Base-by-base conservation (phyloP, 1,284 basidiomycete genomes). In the Apiotrichum veenhuisii region DNA sequence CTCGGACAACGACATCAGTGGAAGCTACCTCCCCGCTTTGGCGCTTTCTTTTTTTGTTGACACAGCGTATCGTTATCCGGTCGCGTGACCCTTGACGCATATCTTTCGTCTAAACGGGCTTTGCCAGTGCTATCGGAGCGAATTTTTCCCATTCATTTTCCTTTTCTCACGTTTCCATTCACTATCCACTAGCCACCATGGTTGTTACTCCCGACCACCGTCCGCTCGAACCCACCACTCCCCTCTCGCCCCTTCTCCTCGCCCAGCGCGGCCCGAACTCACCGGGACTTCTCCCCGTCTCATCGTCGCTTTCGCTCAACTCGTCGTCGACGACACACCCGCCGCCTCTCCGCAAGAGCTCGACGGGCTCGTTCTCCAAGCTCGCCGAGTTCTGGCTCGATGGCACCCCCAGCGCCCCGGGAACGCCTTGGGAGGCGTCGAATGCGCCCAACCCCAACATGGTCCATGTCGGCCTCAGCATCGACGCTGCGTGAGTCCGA, bases 401-500 rank as follows among this genome's bases (percentile, higher is more conserved):
- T 40, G 56, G 55, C 11, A 64, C 63, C 1, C 54, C 63, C 9
- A 38, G 59, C 5, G 55, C 26, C 0, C 52, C 57, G 11, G 52
- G 50, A 2, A 60, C 58, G 30, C 58, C 68, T 11, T 33, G 47
- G 25, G 55, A 65, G 26, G 58, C 62, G 7, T 48, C 50, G n/a
- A n/a, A n/a, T 7, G 81, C 83, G 9, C 81, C 84, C 55, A 83
- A 86, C 33, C 36, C 30, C 33, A 17, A 86, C 12, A 70, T 93
- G 45, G 79, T 79, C 40, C 86, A 91, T 77, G 81, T 82, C 23
- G 77, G 80, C 22, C 66, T 82, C 11, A 82, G 76, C 65, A 76
- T 93, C 50, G 84, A 89, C 67, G 83, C 88, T 40, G 85, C 84
- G 88, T 90, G 77, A 85, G 87, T 76, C 10, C 2, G n/a, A 25